A percentile compares a stretch with the other conserved stretches of the same genome.
Conservation (phyloP, 1,284 basidiomycete genomes). For the Cryptococcus sp. region DNA sequence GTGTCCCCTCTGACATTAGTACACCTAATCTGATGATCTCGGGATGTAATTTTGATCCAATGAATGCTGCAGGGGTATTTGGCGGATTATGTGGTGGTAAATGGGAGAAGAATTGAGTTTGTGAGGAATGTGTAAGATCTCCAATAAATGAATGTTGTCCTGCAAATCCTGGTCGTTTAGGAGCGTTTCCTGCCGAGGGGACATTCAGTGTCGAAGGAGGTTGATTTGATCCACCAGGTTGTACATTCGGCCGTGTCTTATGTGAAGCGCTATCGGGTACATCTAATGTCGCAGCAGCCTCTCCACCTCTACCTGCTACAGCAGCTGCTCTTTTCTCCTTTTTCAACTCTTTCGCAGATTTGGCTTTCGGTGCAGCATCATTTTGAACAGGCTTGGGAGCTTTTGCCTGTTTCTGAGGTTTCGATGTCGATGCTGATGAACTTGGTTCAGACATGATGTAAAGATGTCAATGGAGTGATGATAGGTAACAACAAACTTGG, state of each 20-base stretch:
- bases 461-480: too few species aligned
- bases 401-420: constrained; percentile 1
- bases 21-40: constrained; percentile 43
- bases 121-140: constrained; percentile 8
- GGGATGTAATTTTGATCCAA: constrained; percentile 38
- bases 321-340: constrained; percentile 45
- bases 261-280: neutral
- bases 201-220: neutral
- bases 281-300: neutral
- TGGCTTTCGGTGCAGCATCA: constrained; percentile 14
- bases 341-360: constrained; percentile 44
- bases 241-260: too few species aligned
- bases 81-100: constrained; percentile 52
- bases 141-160: neutral
- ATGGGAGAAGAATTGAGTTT: constrained; percentile 57
- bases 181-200: neutral
- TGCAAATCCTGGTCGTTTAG: neutral
- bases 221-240: neutral
- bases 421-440: neutral
- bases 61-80: constrained; percentile 28
- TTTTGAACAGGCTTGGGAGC: neutral
- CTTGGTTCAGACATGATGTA: neutral
- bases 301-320: constrained; percentile 32
- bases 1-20: constrained; percentile 36
- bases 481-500: too few species aligned